phyloP scores from a whole-genome alignment of 2,329 filamentous ascomycete species.

The Simplicillium aogashimaense region DNA sequence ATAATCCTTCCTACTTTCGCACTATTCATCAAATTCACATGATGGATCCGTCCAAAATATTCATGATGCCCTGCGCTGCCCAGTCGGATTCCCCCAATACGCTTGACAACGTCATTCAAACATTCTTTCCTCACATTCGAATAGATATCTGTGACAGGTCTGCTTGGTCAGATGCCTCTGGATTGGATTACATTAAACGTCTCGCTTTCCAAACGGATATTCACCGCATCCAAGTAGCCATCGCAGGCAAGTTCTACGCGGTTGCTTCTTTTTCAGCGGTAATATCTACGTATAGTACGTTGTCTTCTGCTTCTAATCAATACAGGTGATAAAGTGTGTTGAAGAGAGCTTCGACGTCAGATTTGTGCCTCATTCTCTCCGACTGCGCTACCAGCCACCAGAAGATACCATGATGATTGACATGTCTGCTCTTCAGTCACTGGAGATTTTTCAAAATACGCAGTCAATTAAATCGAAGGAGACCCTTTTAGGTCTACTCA shows the following conservation, averaged over 20 bases:
- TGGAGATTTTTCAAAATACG: conserved; percentile 86
- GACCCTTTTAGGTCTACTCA: conserved; percentile 75
- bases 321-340: conserved; percentile 69
- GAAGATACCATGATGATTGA: conserved; percentile 96
- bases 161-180: conserved; percentile 73
- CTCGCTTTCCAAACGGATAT: conserved; percentile 75
- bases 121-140: conserved; percentile 27
- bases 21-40: conserved; percentile 81
- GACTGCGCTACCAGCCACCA: conserved; percentile 78
- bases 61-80: conserved; percentile 65
- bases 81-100: conserved; percentile 59
- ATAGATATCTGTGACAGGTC: conserved; percentile 55
- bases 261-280: conserved; percentile 81
- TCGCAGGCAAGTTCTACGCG: conserved; percentile 78
- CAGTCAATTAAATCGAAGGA: conserved; percentile 69
- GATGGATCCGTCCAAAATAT: conserved; percentile 67
- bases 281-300: conserved; percentile 19
- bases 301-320: conserved; percentile 8
- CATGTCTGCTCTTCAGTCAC: conserved; percentile 70
- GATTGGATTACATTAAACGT: conserved; percentile 67
- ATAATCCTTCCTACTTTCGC: conserved; percentile 83
- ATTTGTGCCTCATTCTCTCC: conserved; percentile 70
- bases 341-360: conserved; percentile 58
- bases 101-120: conserved; percentile 63
- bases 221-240: conserved; percentile 68